Evolutionary conservation across 2,329 filamentous ascomycete species (phyloP).

Genomic region (Juglanconis oblonga): DNA sequence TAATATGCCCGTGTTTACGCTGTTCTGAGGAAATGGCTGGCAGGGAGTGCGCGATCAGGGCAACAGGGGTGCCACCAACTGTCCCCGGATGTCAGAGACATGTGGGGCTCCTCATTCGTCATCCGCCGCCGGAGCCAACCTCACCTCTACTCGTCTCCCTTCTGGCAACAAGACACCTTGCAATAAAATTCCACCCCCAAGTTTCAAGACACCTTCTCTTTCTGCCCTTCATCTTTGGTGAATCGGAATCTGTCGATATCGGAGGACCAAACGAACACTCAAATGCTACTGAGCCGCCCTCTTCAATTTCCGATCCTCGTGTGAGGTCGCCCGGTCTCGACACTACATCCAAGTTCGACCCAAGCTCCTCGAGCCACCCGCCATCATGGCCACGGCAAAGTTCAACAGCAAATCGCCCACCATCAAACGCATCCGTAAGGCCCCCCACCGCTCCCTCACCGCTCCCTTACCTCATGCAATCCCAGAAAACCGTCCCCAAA

Average conservation of each 20-base stretch:
- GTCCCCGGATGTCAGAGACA: neutral
- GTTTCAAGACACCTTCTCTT: neutral
- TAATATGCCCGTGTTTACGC: no score
- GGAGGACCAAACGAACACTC: neutral
- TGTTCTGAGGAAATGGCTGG: no score
- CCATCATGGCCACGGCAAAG: slow-evolving; percentile 41
- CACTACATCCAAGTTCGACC: neutral
- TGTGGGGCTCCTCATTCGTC: slow-evolving; percentile 13
- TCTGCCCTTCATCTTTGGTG: neutral
- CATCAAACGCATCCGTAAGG: slow-evolving; percentile 76
- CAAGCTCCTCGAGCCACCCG: neutral
- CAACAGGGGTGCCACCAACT: no score
- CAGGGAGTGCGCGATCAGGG: no score
- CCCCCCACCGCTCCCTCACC: neutral
- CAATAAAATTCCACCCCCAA: neutral
- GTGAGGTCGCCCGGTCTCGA: neutral
- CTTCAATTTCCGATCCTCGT: neutral
- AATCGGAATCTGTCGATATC: neutral
- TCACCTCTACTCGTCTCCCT: neutral
- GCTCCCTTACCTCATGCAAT: neutral
- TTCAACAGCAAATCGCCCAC: slow-evolving; percentile 78
- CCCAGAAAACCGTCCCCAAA: neutral
- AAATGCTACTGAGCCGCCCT: neutral
- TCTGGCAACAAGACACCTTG: slow-evolving; percentile 19
- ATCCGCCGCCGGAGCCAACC: neutral